Evolutionary conservation across 176 grass and related monocot species (phyloP), one percentile per base, ranked within the genome.

Genomic region (Coix lacrymajobi): DNA sequence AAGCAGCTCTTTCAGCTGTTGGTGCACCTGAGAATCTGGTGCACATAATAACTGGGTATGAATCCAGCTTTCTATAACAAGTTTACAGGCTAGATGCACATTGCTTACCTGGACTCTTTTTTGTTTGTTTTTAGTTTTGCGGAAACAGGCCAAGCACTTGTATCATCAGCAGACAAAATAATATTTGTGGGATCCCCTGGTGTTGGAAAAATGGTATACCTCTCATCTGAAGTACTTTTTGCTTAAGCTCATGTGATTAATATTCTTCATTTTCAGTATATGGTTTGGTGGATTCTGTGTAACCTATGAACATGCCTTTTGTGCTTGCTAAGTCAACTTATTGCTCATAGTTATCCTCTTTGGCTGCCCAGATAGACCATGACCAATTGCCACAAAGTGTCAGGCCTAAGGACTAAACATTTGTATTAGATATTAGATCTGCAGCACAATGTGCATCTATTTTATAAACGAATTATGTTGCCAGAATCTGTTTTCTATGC

Each of bases 21-120:
- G 91, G 89, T 85, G 96, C 96, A 48, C 96, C 96, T 67, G 93
- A 99, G 68, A 99, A 96, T 81, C 85, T 99, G 49, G 93, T 99
- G 45, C 96, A 96, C 61, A 89, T 99, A 85, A 92, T 99, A 90
- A 96, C 91, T 77, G 96, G 96, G 96, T 99, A 90, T 32, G 48
- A 38, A 32, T 83, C 29, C 6, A 39, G 25, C 62, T 84, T 69
- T 61, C 43, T 37, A 75, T 36, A n/a, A n/a, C n/a, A 78, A 56
- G 62, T 83, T 51, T 62, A 41, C 66, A 79, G 33, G 58, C 14
- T 61, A 34, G 25, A 36, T 87, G 38, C 17, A 69, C 75, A 38
- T 38, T 38, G 36, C 36, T 38, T 38, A 38, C 36, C 36, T 38
- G 36, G 36, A 38, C 36, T 38, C 36, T 38, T 38, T 38, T 38